Conservation (phyloP, 352 stramenopile species). For the Globisporangium acanthophoron region DNA sequence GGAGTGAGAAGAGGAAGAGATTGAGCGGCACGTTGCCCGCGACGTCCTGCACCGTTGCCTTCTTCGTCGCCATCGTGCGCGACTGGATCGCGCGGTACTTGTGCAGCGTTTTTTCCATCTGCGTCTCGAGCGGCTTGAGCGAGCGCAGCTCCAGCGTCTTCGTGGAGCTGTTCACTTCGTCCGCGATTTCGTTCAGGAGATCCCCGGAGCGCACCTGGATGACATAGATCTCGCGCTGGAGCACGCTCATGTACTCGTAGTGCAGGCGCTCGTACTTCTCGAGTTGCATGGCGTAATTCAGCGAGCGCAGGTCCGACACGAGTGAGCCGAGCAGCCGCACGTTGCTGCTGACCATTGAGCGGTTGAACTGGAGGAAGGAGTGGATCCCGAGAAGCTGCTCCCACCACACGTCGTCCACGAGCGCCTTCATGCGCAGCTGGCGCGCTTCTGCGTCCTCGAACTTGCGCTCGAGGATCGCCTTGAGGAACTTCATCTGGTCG, state of each 20-base stretch:
- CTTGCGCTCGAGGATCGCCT: slow-evolving; percentile 32
- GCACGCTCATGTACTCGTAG: slow-evolving; percentile 31
- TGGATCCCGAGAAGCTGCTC: slow-evolving; percentile 46
- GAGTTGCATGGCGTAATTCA: slow-evolving; percentile 41
- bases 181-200: slow-evolving; percentile 33
- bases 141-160: slow-evolving; percentile 20
- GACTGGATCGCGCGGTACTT: slow-evolving; percentile 33
- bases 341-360: slow-evolving; percentile 35
- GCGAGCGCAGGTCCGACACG: slow-evolving; percentile 27
- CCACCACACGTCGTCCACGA: slow-evolving; percentile 49
- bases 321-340: slow-evolving; percentile 29
- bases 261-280: slow-evolving; percentile 32
- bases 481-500: slow-evolving; percentile 47
- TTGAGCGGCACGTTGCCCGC: slow-evolving; percentile 44
- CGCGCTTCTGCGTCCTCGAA: slow-evolving; percentile 26
- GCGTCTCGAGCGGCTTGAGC: slow-evolving; percentile 25
- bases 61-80: slow-evolving; percentile 22
- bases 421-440: slow-evolving; percentile 24
- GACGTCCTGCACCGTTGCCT: slow-evolving; percentile 26
- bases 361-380: slow-evolving; percentile 33
- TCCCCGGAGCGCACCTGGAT: slow-evolving; percentile 32
- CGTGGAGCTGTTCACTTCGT: slow-evolving; percentile 9
- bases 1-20: slow-evolving; percentile 46
- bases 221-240: slow-evolving; percentile 48
- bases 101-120: slow-evolving; percentile 42